phyloP scores from a whole-genome alignment of 2,329 filamentous ascomycete species.

The Raffaelea arxii region DNA sequence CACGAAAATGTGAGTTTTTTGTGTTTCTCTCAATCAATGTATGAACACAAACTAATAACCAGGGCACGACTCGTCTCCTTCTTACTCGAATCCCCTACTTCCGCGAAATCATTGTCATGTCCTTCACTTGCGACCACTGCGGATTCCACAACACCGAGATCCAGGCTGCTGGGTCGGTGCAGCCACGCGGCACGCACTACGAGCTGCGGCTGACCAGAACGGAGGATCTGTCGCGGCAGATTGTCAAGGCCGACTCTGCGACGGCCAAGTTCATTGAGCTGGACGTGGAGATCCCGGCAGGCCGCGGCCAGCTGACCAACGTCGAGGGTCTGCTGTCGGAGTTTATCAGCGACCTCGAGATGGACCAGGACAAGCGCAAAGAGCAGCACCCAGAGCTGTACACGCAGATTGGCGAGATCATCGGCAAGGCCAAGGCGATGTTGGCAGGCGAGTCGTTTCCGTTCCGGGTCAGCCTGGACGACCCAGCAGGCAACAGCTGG shows the following conservation, averaged over 20 bases:
- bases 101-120: constrained; percentile 95
- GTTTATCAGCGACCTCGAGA: constrained; percentile 69
- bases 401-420: constrained; percentile 66
- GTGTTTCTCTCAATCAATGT: neutral
- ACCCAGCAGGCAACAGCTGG: constrained; percentile 92
- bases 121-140: constrained; percentile 87
- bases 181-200: constrained; percentile 78
- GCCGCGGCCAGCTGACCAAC: constrained; percentile 85
- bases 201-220: constrained; percentile 65
- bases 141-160: constrained; percentile 86
- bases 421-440: constrained; percentile 67
- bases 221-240: constrained; percentile 71
- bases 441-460: constrained; percentile 69
- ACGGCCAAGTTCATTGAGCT: constrained; percentile 81
- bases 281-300: constrained; percentile 85
- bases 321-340: constrained; percentile 77
- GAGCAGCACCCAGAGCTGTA: constrained; percentile 68
- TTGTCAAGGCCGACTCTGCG: constrained; percentile 87
- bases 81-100: constrained; percentile 94
- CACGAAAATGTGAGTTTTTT: constrained; percentile 54
- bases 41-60: neutral
- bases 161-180: constrained; percentile 83
- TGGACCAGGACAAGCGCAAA: constrained; percentile 76
- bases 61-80: constrained; percentile 71
- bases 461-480: constrained; percentile 81